phyloP scores from a whole-genome alignment of 78 protist species.

The Pigoraptor vietnamica region DNA sequence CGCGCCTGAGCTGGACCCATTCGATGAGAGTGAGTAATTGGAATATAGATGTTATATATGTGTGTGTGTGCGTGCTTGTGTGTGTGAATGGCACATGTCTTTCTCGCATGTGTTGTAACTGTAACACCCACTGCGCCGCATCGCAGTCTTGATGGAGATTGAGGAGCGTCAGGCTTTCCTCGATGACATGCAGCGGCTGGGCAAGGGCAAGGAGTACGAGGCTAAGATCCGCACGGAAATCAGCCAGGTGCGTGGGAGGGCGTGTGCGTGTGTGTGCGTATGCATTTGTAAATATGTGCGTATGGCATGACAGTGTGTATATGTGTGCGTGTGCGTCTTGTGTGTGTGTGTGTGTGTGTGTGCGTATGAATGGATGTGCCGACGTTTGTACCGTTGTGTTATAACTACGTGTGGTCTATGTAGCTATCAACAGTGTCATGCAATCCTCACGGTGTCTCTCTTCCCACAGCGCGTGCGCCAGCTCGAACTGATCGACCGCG shows the following conservation, averaged over 20 bases:
- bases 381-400: too few species aligned
- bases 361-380: too few species aligned
- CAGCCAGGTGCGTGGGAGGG: neutral
- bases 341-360: too few species aligned
- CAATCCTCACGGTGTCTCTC: too few species aligned
- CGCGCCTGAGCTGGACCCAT: neutral
- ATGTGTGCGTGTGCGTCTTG: too few species aligned
- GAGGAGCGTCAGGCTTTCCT: neutral
- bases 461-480: neutral
- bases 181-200: neutral
- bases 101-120: neutral
- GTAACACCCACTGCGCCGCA: too few species aligned
- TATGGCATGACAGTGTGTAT: too few species aligned
- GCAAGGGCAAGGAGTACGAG: neutral
- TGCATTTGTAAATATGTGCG: too few species aligned
- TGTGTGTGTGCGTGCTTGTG: neutral
- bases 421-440: too few species aligned
- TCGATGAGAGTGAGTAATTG: neutral
- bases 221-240: neutral
- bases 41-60: too few species aligned
- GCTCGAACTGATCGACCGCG: neutral
- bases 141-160: neutral
- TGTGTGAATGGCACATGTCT: neutral
- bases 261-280: neutral
- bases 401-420: too few species aligned